Base-by-base conservation (phyloP, 495 filamentous ascomycete genomes). In the Aspergillus olivimuriae region DNA sequence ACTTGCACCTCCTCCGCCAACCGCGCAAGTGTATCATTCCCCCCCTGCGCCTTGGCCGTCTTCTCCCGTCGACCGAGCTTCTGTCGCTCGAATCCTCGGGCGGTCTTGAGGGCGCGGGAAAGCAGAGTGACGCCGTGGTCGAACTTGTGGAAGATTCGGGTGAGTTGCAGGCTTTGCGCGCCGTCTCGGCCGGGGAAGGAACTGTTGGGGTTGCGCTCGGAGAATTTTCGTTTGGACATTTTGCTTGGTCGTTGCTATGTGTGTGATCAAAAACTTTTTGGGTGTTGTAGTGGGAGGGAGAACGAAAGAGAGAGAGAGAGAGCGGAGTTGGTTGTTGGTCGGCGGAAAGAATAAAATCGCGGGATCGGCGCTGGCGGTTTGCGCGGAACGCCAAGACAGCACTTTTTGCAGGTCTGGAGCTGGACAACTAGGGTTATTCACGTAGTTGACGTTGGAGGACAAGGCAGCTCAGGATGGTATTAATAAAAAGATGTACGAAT, bases 11-110 rank as follows among this genome's bases (percentile, higher is more conserved):
- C 90, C 37, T 74, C 77, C 48, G 82, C 75, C n/a, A 92, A 60
- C 15, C 87, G 67, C 58, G 77, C 70, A 50, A 59, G 44, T 14
- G 53, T 56, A 51, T 52, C 46, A 2, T 30, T 31, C 26, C 65
- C 60, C 15, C 70, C 69, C 12, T 74, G 69, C 16, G 61, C 40
- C 50, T 71, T 75, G 2, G 82, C 80, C 20, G 80, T 80, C 61
- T 84, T 89, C 17, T 84, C 69, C 26, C 89, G 69, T 41, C 88
- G 82, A 22, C 84, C 80, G 34, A 89, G 73, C 44, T 94, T 95
- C 65, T 95, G 90, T 50, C 88, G 73, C 66, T 95, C 90, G 60
- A 91, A 91, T 12, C 86, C 87, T 45, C 88, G 89, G 19, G 84
- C 86, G 1, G 77, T 69, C 61, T 92, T 94, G 28, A 95, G 69